Conservation (phyloP, 148 eudicot species). For the Amaranthus palmeri region DNA sequence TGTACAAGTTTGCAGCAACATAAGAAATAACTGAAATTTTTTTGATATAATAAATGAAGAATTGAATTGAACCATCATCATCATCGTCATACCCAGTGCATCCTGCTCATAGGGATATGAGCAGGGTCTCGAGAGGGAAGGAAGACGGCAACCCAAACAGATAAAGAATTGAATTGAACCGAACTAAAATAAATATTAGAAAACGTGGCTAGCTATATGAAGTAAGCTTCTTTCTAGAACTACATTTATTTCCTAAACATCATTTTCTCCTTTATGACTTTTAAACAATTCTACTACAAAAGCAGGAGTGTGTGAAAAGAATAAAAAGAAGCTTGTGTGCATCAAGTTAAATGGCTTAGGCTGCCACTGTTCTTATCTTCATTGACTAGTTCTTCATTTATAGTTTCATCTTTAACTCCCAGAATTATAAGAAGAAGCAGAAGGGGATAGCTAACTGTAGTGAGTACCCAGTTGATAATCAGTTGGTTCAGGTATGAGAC, state of each 20-base stretch:
- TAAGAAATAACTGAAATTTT: too few relatives aligned
- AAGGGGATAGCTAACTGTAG: slow-evolving; percentile 74
- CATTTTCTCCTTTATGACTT: background rate
- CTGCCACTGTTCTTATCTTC: slow-evolving; percentile 21
- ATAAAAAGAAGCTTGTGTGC: background rate
- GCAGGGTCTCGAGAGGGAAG: too few relatives aligned
- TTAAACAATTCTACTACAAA: background rate
- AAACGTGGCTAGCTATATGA: background rate
- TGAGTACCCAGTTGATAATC: slow-evolving; percentile 65
- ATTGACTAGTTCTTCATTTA: slow-evolving; percentile 22
- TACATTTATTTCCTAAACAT: slow-evolving; percentile 3
- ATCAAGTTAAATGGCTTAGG: slow-evolving; percentile 25
- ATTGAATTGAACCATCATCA: too few relatives aligned
- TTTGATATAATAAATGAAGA: too few relatives aligned
- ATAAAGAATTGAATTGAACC: too few relatives aligned
- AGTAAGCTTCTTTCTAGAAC: background rate
- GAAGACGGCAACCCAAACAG: too few relatives aligned
- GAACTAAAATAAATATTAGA: too few relatives aligned
- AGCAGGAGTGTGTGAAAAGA: background rate
- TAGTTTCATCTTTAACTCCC: slow-evolving; percentile 70
- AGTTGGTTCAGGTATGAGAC: slow-evolving; percentile 59
- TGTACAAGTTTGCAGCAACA: too few relatives aligned
- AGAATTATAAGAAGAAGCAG: slow-evolving; percentile 49
- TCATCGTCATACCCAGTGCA: too few relatives aligned
- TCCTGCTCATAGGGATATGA: background rate